These are phyloP conservation scores for Ophioceras dolichostomum DNA, from an alignment of 2,329 filamentous ascomycete species.

Conservation along the genomic window DNA sequence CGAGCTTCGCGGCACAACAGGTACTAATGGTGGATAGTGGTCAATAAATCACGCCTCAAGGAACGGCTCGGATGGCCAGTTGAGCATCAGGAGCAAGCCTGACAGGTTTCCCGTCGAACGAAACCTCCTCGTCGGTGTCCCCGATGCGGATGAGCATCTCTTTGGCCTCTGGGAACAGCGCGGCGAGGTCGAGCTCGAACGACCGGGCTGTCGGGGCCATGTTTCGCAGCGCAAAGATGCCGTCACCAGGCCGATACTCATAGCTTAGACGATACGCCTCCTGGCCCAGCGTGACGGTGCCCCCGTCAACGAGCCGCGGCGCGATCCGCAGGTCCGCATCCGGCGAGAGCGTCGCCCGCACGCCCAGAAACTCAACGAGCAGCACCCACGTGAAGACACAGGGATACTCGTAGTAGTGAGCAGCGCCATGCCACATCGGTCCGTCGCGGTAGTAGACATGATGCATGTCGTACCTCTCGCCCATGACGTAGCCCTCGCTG, in stretches of 20 bases:
- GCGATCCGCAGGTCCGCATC: constrained; percentile 1
- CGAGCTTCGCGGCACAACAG: too few species aligned
- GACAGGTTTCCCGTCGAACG: neutral
- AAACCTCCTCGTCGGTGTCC: neutral
- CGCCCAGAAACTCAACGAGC: constrained; percentile 4
- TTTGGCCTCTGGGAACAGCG: neutral
- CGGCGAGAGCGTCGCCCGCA: constrained; percentile 2
- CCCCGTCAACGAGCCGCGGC: neutral
- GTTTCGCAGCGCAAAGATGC: constrained; percentile 3
- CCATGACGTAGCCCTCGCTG: constrained; percentile 6
- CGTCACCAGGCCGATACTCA: neutral
- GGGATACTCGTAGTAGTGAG: constrained; percentile 8
- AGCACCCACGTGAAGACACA: constrained; percentile 6
- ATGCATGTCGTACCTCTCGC: constrained; percentile 8
- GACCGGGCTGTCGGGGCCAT: constrained; percentile 1
- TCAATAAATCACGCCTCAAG: too few species aligned
- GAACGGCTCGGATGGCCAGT: too few species aligned
- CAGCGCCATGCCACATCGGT: constrained; percentile 6
- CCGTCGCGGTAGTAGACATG: constrained; percentile 7
- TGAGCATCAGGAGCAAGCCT: neutral
- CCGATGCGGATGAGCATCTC: neutral
- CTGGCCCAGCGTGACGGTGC: constrained; percentile 3
- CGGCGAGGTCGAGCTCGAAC: constrained; percentile 3
- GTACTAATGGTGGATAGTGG: too few species aligned
- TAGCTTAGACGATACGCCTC: constrained; percentile 4